Evolutionary conservation across 2,329 filamentous ascomycete genomes (phyloP).

Genomic region (Calonectria hawksworthii): DNA sequence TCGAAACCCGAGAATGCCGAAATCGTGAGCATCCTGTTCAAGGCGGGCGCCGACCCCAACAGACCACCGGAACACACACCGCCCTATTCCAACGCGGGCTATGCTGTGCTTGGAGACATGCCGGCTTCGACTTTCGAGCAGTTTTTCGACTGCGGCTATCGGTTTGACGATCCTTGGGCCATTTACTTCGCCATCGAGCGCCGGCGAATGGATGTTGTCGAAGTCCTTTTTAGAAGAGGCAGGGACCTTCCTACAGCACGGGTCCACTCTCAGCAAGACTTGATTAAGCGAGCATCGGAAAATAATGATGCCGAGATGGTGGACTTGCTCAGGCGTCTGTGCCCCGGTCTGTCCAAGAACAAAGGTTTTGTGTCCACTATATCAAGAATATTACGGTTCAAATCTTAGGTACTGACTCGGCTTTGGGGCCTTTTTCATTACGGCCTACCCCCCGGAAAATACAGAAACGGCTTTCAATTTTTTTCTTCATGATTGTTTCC

Average conservation of each 20-base stretch:
- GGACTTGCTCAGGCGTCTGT: not conserved
- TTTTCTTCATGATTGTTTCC: too few relatives aligned
- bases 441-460: too few relatives aligned
- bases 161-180: not conserved
- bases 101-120: not conserved
- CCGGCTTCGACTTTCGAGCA: not conserved
- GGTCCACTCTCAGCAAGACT: not conserved
- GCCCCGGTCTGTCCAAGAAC: not conserved
- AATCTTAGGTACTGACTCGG: not conserved
- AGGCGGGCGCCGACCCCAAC: conserved; percentile 10
- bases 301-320: not conserved
- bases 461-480: too few relatives aligned
- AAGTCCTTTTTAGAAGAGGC: not conserved
- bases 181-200: not conserved
- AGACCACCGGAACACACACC: not conserved
- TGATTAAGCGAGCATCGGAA: not conserved
- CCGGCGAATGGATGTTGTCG: not conserved
- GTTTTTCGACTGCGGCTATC: not conserved
- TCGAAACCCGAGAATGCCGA: not conserved
- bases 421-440: too few relatives aligned
- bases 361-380: not conserved
- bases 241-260: not conserved
- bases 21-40: not conserved
- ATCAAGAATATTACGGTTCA: not conserved
- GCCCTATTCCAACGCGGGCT: not conserved